These are phyloP conservation scores for Pythium dissotocum DNA, from an alignment of 352 stramenopile genomes.

Conservation along the genomic window DNA sequence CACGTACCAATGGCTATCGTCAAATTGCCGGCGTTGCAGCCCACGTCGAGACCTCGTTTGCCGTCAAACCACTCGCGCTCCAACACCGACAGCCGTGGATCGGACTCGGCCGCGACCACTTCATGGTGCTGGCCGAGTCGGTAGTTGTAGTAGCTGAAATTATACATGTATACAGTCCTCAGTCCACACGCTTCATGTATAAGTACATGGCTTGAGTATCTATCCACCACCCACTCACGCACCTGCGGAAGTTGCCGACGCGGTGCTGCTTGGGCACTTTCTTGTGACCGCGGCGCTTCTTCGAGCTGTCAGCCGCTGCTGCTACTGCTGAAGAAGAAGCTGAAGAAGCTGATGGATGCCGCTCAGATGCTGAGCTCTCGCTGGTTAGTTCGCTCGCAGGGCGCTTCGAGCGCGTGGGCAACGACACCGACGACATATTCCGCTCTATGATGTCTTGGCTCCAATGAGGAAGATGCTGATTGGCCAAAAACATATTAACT, in stretches of 20 bases:
- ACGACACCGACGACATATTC: not conserved
- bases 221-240: not conserved
- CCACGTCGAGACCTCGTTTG: slow-evolving; percentile 73
- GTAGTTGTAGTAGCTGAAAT: slow-evolving; percentile 74
- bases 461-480: too few relatives aligned
- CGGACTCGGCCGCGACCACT: slow-evolving; percentile 38
- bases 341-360: not conserved
- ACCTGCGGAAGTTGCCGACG: slow-evolving; percentile 81
- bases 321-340: too few relatives aligned
- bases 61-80: slow-evolving; percentile 63
- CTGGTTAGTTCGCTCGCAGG: not conserved
- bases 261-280: slow-evolving; percentile 38
- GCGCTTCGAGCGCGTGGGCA: not conserved
- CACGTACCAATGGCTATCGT: slow-evolving; percentile 64
- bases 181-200: too few relatives aligned
- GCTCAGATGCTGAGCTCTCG: not conserved
- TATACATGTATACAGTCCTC: not conserved
- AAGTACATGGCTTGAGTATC: not conserved
- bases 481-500: too few relatives aligned
- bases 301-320: not conserved
- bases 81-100: slow-evolving; percentile 62
- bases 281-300: slow-evolving; percentile 14
- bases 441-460: too few relatives aligned
- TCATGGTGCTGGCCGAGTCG: slow-evolving; percentile 61
- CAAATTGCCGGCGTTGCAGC: slow-evolving; percentile 82